Percentiles rank a stretch among this genome's conserved stretches.
phyloP scores from a whole-genome alignment of 305 asterid genomes.

The Fraxinus xanthoxyloides region DNA sequence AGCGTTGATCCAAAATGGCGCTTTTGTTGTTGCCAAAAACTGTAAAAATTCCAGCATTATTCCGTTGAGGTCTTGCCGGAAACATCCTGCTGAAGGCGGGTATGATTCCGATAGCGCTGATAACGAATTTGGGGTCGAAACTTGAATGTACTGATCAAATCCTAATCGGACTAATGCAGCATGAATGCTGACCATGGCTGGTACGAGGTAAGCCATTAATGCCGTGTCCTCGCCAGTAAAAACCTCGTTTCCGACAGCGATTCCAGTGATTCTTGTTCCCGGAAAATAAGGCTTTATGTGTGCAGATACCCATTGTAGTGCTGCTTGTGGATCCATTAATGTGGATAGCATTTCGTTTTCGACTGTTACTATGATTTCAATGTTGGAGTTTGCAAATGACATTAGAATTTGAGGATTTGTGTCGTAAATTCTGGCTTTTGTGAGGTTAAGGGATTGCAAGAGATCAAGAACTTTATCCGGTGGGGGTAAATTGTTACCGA shows the following conservation, averaged over 20 bases:
- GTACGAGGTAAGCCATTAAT: constrained; percentile 42
- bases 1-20: constrained; percentile 61
- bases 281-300: constrained; percentile 49
- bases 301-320: constrained; percentile 50
- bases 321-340: constrained; percentile 45
- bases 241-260: constrained; percentile 53
- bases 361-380: constrained; percentile 47
- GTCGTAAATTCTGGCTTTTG: constrained; percentile 55
- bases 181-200: constrained; percentile 50
- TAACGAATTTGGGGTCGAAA: constrained; percentile 47
- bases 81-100: constrained; percentile 52
- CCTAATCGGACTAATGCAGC: constrained; percentile 43
- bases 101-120: constrained; percentile 51
- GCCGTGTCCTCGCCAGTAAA: constrained; percentile 41
- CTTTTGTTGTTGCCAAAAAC: constrained; percentile 36
- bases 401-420: constrained; percentile 50
- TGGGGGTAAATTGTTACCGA: constrained; percentile 37
- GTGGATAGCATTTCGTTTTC: constrained; percentile 48
- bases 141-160: constrained; percentile 41
- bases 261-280: constrained; percentile 42
- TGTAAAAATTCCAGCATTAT: constrained; percentile 42
- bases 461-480: constrained; percentile 36
- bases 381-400: constrained; percentile 50
- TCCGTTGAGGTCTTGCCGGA: constrained; percentile 32
- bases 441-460: constrained; percentile 41